Base-by-base conservation (phyloP, 2,329 filamentous ascomycete species). In the Cytospora leucostoma region DNA sequence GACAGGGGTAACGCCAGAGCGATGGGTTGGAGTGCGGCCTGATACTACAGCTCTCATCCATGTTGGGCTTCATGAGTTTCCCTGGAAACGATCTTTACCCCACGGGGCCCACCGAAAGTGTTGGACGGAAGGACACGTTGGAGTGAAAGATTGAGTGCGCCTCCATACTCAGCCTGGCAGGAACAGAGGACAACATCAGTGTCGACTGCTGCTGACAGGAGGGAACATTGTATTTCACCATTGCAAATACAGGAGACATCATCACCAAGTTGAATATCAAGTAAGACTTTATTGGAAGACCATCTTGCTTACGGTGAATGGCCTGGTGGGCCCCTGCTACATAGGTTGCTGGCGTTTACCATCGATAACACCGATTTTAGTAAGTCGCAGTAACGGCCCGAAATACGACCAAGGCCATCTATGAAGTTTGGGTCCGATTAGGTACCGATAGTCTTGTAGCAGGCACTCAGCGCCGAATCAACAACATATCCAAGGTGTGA, bases 11-110 rank as follows among this genome's bases (percentile, higher is more conserved):
- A 72, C 53, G 58, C 68, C 12, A 55, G 4, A 60, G 32, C 37
- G 65, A 55, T 1, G 78, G 57, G 50, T 67, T 66, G 37, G 68
- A 69, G 53, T 83, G 84, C 3, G 84, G 84, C 8, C 72, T 83
- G 7, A 80, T 87, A 13, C 73, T 85, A 44, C 82, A 87, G 64
- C 71, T 87, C 47, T 83, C 80, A 6, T 84, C 81, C 3, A 79
- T 87, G 68, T 83, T 81, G 4, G 78, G 78, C 0, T 75, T 71
- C 59, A 63, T 71, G 10, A 75, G 71, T 1, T 75, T 71, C 35
- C 74, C 77, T 0, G 73, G 73, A 1, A 67, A 70, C 37, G 70
- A n/a, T n/a, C n/a, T 75, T 0, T 76, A 75, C 56, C 80, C 80
- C 11, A 79, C 81, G 66, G 80, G 80, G 0, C 81, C 77, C 66